Base-by-base conservation (phyloP, 495 filamentous ascomycete species). In the Lasiosphaeria miniovina region DNA sequence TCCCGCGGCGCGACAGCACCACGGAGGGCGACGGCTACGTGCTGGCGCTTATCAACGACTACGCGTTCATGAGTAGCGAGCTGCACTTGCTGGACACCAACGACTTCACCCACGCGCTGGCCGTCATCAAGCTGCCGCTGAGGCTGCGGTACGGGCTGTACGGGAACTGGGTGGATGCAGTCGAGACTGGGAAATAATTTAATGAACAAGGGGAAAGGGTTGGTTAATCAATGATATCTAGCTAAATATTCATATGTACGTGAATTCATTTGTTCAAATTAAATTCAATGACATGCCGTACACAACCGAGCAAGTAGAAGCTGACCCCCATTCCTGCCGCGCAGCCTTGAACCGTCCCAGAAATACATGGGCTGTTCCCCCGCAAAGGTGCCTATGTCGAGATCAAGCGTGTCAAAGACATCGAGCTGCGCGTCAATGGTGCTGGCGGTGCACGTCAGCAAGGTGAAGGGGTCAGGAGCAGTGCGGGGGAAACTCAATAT, bases 11-110 rank as follows among this genome's bases (percentile, higher is more conserved):
- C 3, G 69, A 68, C 15, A 65, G 66, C 3, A 59, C 49, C 1
- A 54, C n/a, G 11, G 80, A 82, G 58, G 80, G 78, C 3, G 80
- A 82, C 59, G 80, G 81, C 9, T 83, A 80, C 61, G 55, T 84
- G 4, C 67, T 80, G 33, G 76, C 71, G 17, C 67, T 84, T 33
- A 66, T 82, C 57, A 82, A 82, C 54, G 78, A 79, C 64, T 61
- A 61, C 40, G 54, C 55, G 43, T 32, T 48, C 6, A 57, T 61
- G 54, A 45, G 54, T 14, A 61, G 59, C 34, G 59, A 61, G 59
- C 48, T 61, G 52, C 54, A 55, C 46, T 48, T 61, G 54, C 17
- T 61, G 45, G 59, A 61, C 45, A 57, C 54, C 36, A 52, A 46
- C 45, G 36, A 61, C 45, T 61, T 61, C 41, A 45, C 34, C 6